Evolutionary conservation across 73 alveolate species (phyloP).

Genomic region (Tetrahymena elliotti): DNA sequence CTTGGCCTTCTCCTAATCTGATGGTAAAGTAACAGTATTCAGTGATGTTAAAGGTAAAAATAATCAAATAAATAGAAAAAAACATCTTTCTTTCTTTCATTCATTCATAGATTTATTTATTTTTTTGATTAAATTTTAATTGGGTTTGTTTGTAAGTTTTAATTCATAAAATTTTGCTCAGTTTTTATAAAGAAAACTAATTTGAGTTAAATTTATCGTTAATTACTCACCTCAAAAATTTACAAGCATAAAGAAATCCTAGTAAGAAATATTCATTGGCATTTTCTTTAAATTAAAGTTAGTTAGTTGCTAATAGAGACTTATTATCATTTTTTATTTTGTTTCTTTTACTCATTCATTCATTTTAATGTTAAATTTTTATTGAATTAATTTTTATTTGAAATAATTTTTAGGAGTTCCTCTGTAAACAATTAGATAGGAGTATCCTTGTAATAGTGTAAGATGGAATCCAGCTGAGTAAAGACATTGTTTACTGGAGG

Average conservation of each 20-base stretch:
- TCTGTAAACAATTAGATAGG: background rate
- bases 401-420: background rate
- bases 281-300: background rate
- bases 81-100: too few relatives aligned
- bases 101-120: too few relatives aligned
- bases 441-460: background rate
- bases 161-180: too few relatives aligned
- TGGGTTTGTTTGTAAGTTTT: background rate
- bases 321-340: too few relatives aligned
- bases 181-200: background rate
- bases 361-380: background rate
- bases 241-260: background rate
- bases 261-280: background rate
- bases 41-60: background rate
- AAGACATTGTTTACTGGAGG: background rate
- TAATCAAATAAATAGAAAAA: too few relatives aligned
- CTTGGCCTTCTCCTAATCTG: background rate
- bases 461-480: background rate
- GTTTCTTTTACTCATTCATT: too few relatives aligned
- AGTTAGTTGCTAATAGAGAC: too few relatives aligned
- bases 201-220: background rate
- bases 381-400: background rate
- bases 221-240: background rate
- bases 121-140: background rate
- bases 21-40: background rate